Evolutionary conservation across 768 basidiomycete genomes (phyloP).

Genomic region (Termitomyces sp.): DNA sequence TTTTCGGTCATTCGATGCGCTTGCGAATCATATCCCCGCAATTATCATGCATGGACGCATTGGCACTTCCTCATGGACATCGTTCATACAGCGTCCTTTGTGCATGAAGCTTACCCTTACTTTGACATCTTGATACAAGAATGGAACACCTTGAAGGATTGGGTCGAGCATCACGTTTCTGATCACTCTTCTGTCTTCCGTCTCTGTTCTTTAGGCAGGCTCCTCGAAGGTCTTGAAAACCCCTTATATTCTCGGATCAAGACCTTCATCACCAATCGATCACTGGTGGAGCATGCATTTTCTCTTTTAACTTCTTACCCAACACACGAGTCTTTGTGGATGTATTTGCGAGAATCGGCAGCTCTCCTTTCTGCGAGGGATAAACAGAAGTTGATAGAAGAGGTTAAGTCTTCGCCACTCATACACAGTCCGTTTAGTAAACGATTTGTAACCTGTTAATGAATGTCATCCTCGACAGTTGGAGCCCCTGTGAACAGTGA

Average conservation of each 20-base stretch:
- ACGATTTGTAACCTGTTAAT: background rate
- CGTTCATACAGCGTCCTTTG: conserved; percentile 14
- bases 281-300: conserved; percentile 36
- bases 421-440: background rate
- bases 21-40: conserved; percentile 62
- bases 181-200: conserved; percentile 65
- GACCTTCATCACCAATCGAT: conserved; percentile 2
- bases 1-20: conserved; percentile 41
- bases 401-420: conserved; percentile 2
- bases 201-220: conserved; percentile 34
- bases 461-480: background rate
- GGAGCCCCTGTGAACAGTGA: too few species aligned
- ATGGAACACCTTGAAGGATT: conserved; percentile 29
- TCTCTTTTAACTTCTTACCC: conserved; percentile 49
- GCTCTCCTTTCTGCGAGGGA: background rate
- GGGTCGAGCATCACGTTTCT: conserved; percentile 62
- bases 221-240: conserved; percentile 18
- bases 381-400: conserved; percentile 2
- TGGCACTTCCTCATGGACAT: conserved; percentile 45
- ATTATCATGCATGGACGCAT: conserved; percentile 72
- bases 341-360: conserved; percentile 39
- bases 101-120: conserved; percentile 18
- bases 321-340: conserved; percentile 59
- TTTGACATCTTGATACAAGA: conserved; percentile 35
- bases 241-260: background rate